phyloP scores from a whole-genome alignment of 2,329 filamentous ascomycete genomes.

The Fusarium sp. region DNA sequence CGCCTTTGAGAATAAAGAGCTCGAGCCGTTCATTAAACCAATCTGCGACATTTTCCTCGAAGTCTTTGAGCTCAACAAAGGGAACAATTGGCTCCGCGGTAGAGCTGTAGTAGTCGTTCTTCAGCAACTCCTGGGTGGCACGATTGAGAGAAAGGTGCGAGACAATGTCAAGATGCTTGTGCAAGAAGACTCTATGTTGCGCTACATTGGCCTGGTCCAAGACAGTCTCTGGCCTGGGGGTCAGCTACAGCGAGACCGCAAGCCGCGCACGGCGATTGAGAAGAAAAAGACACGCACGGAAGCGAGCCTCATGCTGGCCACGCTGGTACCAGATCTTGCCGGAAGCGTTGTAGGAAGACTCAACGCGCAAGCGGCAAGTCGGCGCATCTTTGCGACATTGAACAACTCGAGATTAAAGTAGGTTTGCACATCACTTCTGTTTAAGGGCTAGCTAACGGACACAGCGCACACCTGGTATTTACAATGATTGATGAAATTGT shows the following conservation, averaged over 20 bases:
- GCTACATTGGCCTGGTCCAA: constrained; percentile 79
- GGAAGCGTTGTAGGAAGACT: constrained; percentile 92
- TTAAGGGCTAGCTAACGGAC: constrained; percentile 31
- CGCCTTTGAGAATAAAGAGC: constrained; percentile 89
- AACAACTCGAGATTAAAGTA: constrained; percentile 94
- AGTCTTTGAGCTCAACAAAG: constrained; percentile 91
- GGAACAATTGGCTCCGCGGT: constrained; percentile 97
- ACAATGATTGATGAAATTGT: constrained; percentile 79
- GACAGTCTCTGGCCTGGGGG: constrained; percentile 87
- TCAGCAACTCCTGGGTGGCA: constrained; percentile 94
- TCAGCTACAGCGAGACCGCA: constrained; percentile 60
- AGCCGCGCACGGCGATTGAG: constrained; percentile 74
- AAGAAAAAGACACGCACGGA: constrained; percentile 86
- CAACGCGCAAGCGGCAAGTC: constrained; percentile 91
- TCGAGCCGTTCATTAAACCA: constrained; percentile 96
- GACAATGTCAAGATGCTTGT: constrained; percentile 81
- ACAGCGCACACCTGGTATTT: constrained; percentile 75
- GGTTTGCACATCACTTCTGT: constrained; percentile 51
- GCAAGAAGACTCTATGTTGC: constrained; percentile 82
- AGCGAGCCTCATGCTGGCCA: constrained; percentile 88
- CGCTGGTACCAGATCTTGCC: constrained; percentile 89
- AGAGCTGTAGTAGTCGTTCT: constrained; percentile 95
- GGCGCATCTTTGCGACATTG: constrained; percentile 88
- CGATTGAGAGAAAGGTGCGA: constrained; percentile 93
- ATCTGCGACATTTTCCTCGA: constrained; percentile 98